A percentile compares a stretch with the other conserved stretches of the same genome.
These are phyloP conservation scores for Mucor plumbeus DNA, from an alignment of 371 early-diverging fungal species.

Conservation along the genomic window DNA sequence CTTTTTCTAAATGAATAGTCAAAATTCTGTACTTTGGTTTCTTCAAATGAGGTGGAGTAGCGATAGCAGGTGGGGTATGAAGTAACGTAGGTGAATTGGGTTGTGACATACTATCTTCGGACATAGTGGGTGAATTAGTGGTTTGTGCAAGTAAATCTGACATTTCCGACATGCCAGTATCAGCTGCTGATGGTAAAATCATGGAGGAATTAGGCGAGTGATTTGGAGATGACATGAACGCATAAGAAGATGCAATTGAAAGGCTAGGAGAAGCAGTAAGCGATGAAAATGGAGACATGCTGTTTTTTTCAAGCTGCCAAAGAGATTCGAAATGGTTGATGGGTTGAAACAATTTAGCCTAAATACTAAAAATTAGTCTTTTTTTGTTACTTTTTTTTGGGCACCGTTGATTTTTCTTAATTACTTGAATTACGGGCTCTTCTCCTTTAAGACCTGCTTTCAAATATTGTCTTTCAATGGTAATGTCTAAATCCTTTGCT, in stretches of 20 bases:
- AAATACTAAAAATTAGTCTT: not conserved
- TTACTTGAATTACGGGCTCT: constrained; percentile 54
- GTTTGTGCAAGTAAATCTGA: constrained; percentile 48
- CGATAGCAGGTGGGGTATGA: constrained; percentile 38
- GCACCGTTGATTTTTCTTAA: not conserved
- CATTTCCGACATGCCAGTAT: constrained; percentile 39
- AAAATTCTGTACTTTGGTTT: constrained; percentile 47
- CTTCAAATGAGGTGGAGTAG: constrained; percentile 34
- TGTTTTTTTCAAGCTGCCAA: constrained; percentile 56
- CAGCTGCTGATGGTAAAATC: constrained; percentile 45
- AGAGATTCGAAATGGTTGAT: constrained; percentile 52
- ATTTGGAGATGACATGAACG: constrained; percentile 52
- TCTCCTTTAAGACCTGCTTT: constrained; percentile 53
- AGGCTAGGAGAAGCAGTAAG: constrained; percentile 57
- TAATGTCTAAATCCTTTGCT: constrained; percentile 50
- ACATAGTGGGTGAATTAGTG: constrained; percentile 37
- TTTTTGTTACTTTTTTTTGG: not conserved
- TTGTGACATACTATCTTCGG: constrained; percentile 36
- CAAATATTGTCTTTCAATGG: constrained; percentile 45
- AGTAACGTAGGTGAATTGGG: constrained; percentile 45
- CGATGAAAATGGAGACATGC: constrained; percentile 53
- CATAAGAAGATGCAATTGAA: constrained; percentile 61
- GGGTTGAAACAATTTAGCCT: constrained; percentile 58
- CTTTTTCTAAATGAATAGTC: constrained; percentile 58
- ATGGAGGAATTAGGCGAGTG: constrained; percentile 57